A percentile compares a stretch with the other conserved stretches of the same genome.
Evolutionary conservation across 148 eudicot species (phyloP).

Genomic region (Amaranthus cruentus): DNA sequence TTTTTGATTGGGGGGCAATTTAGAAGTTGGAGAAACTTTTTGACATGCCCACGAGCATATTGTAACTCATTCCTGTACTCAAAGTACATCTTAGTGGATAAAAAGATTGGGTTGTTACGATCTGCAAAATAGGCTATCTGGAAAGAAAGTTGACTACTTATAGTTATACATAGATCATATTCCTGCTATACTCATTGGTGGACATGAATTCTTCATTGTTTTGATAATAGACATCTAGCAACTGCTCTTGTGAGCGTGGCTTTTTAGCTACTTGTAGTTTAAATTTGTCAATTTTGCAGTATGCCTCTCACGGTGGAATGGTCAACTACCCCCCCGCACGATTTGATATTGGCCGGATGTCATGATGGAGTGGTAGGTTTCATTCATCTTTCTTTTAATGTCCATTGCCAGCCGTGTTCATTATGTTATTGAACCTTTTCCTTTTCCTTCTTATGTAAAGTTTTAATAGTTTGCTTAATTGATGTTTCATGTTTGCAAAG

Average conservation of each 20-base stretch:
- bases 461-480: neutral
- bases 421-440: neutral
- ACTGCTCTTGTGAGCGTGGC: neutral
- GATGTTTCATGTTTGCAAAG: conserved; percentile 13
- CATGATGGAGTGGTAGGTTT: conserved; percentile 90
- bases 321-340: conserved; percentile 80
- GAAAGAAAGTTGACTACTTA: neutral
- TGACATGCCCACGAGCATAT: neutral
- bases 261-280: conserved; percentile 3
- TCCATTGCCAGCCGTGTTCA: neutral
- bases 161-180: neutral
- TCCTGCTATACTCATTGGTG: neutral
- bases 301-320: conserved; percentile 90
- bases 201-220: neutral
- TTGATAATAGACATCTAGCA: neutral
- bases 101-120: neutral
- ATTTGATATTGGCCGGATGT: conserved; percentile 83
- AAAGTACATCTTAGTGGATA: neutral
- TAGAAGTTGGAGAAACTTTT: neutral
- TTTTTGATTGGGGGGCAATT: too few relatives aligned
- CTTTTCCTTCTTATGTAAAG: neutral
- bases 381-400: neutral
- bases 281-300: conserved; percentile 36
- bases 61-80: neutral
- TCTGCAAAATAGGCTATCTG: neutral